Conservation (phyloP, 1,139 yeast genomes). For the Lodderomyces margitis region DNA sequence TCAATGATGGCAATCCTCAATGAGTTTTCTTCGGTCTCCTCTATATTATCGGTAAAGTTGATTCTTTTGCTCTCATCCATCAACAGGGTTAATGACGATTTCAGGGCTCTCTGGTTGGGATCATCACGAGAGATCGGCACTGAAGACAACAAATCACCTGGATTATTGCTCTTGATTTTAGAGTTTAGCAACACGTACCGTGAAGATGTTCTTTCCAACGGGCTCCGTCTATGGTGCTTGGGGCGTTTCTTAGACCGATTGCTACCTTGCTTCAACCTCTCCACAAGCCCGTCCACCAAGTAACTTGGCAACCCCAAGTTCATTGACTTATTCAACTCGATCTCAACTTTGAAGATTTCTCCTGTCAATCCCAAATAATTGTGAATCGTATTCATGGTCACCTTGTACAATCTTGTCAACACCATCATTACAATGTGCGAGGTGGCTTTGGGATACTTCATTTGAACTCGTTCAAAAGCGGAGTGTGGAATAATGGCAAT, state of each 20-base stretch:
- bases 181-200: constrained; percentile 68
- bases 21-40: constrained; percentile 75
- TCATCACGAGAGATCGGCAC: constrained; percentile 64
- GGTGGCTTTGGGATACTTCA: constrained; percentile 82
- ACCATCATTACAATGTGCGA: constrained; percentile 95
- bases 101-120: constrained; percentile 18
- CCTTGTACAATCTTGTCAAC: constrained; percentile 79
- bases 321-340: constrained; percentile 54
- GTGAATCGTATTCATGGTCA: constrained; percentile 88
- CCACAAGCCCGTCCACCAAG: constrained; percentile 56
- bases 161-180: constrained; percentile 57
- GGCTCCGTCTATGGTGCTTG: constrained; percentile 10
- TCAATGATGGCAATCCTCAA: constrained; percentile 71
- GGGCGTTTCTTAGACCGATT: constrained; percentile 3
- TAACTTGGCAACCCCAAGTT: constrained; percentile 54
- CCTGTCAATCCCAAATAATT: constrained; percentile 80
- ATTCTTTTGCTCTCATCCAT: constrained; percentile 5
- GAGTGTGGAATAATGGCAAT: constrained; percentile 88
- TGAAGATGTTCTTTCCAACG: constrained; percentile 31
- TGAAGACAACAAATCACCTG: constrained; percentile 82
- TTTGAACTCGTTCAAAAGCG: constrained; percentile 72
- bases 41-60: constrained; percentile 53
- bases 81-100: constrained; percentile 9
- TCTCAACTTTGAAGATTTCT: constrained; percentile 79
- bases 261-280: constrained; percentile 26